phyloP scores from a whole-genome alignment of 2,329 filamentous ascomycete species.

The Lasiodiplodia theobromae region DNA sequence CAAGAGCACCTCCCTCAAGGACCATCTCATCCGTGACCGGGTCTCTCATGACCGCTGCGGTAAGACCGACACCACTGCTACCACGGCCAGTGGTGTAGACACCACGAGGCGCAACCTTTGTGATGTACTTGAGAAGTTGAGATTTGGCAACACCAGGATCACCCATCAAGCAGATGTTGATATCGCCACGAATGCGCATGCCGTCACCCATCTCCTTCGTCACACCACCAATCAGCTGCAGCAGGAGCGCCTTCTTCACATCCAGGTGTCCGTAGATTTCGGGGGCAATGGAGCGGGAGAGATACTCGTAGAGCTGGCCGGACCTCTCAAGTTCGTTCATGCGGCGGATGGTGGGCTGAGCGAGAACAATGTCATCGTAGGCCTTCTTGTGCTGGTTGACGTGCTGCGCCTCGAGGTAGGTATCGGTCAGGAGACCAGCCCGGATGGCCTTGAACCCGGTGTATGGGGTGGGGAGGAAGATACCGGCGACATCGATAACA shows the following conservation, averaged over 20 bases:
- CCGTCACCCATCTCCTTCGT: conserved; percentile 97
- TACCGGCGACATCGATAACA: conserved; percentile 89
- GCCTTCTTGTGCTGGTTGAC: conserved; percentile 97
- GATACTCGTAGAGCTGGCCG: conserved; percentile 93
- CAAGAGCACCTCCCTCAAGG: conserved; percentile 79
- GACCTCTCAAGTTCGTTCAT: conserved; percentile 86
- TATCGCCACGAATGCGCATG: conserved; percentile 98
- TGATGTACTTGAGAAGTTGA: conserved; percentile 96
- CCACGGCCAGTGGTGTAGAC: conserved; percentile 84
- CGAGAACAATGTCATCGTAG: conserved; percentile 89
- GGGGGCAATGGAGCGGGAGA: conserved; percentile 94
- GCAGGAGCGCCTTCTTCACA: conserved; percentile 96
- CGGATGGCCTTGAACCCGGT: conserved; percentile 99
- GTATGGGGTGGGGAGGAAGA: conserved; percentile 96
- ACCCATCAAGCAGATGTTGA: conserved; percentile 99
- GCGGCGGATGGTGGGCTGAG: conserved; percentile 77
- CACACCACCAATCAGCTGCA: conserved; percentile 94
- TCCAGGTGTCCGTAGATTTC: conserved; percentile 97
- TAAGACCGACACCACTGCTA: conserved; percentile 82
- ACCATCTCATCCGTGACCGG: conserved; percentile 87
- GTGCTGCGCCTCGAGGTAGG: conserved; percentile 93
- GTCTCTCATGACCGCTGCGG: conserved; percentile 83
- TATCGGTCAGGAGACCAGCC: conserved; percentile 95
- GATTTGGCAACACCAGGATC: conserved; percentile 99
- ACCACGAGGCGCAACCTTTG: conserved; percentile 93